Percentiles rank a stretch among this genome's conserved stretches.
Evolutionary conservation across 345 rosid species (phyloP).

Genomic region (Clarkia xantiana): DNA sequence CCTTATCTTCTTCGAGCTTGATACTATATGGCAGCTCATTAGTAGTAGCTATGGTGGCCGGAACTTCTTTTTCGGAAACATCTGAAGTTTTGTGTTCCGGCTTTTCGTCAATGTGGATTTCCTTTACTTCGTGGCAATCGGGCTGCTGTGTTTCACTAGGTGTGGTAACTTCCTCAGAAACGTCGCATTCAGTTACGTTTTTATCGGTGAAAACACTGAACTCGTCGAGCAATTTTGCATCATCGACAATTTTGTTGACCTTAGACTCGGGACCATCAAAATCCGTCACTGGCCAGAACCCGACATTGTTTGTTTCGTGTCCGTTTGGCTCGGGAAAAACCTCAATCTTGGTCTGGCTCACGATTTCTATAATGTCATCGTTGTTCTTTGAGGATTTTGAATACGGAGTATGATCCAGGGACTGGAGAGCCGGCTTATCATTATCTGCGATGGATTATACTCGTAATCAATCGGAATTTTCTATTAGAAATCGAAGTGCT

Average conservation of each 20-base stretch:
- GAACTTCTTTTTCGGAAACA: slow-evolving; percentile 38
- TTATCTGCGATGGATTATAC: slow-evolving; percentile 27
- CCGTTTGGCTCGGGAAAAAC: background rate
- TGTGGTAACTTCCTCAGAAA: slow-evolving; percentile 41
- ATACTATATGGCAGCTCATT: slow-evolving; percentile 4
- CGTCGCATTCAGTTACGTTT: slow-evolving; percentile 37
- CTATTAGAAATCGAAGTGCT: too few relatives aligned
- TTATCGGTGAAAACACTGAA: slow-evolving; percentile 45
- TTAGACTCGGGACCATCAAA: slow-evolving; percentile 11
- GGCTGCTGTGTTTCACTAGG: slow-evolving; percentile 35
- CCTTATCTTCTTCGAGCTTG: slow-evolving; percentile 2
- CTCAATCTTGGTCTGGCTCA: background rate
- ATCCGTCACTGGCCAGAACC: slow-evolving; percentile 14
- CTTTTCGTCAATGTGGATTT: slow-evolving; percentile 62
- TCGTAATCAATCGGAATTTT: too few relatives aligned
- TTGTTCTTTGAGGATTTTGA: slow-evolving; percentile 10
- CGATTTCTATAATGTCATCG: slow-evolving; percentile 12
- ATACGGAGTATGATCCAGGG: slow-evolving; percentile 18
- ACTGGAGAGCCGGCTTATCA: slow-evolving; percentile 24
- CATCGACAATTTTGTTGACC: slow-evolving; percentile 9
- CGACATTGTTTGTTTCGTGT: slow-evolving; percentile 6
- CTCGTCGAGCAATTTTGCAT: slow-evolving; percentile 13
- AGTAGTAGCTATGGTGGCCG: too few relatives aligned
- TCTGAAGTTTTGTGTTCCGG: slow-evolving; percentile 1
- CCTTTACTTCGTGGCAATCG: slow-evolving; percentile 46